phyloP scores from a whole-genome alignment of 2,329 filamentous ascomycete genomes.

The Colletotrichum orchidophilum region DNA sequence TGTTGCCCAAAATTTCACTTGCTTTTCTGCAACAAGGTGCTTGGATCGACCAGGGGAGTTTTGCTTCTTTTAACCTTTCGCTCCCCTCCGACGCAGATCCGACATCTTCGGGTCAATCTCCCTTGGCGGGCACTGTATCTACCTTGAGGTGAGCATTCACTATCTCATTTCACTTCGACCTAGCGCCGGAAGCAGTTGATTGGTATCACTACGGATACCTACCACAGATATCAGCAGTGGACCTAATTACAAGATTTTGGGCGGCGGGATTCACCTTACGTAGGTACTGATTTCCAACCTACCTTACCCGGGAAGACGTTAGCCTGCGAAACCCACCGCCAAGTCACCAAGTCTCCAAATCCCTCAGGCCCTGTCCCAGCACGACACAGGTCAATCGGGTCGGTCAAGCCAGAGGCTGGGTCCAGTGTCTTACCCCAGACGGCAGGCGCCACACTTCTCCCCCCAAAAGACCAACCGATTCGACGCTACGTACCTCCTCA shows the following conservation, averaged over 20 bases:
- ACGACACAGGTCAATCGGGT: constrained; percentile 6
- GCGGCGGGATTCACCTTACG: neutral
- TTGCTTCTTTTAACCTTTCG: constrained; percentile 5
- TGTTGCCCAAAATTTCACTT: neutral
- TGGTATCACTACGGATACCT: neutral
- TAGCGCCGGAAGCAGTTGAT: neutral
- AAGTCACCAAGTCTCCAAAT: neutral
- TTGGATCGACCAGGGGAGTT: constrained; percentile 1
- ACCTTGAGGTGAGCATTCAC: neutral
- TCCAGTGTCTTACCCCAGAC: constrained; percentile 29
- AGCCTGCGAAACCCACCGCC: neutral
- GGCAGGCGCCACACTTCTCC: constrained; percentile 15
- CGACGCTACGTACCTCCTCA: constrained; percentile 21
- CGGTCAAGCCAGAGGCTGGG: constrained; percentile 22
- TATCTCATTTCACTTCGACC: neutral
- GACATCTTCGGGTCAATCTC: neutral
- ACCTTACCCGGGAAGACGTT: no score
- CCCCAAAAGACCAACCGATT: constrained; percentile 18
- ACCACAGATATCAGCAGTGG: neutral
- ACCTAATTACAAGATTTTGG: neutral
- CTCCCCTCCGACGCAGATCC: neutral
- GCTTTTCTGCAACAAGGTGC: neutral
- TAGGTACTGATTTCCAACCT: neutral
- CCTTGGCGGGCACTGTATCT: neutral
- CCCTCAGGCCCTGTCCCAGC: constrained; percentile 4